These are phyloP conservation scores for Aurantiochytrium sp. DNA, from an alignment of 108 stramenopile genomes.

Conservation along the genomic window DNA sequence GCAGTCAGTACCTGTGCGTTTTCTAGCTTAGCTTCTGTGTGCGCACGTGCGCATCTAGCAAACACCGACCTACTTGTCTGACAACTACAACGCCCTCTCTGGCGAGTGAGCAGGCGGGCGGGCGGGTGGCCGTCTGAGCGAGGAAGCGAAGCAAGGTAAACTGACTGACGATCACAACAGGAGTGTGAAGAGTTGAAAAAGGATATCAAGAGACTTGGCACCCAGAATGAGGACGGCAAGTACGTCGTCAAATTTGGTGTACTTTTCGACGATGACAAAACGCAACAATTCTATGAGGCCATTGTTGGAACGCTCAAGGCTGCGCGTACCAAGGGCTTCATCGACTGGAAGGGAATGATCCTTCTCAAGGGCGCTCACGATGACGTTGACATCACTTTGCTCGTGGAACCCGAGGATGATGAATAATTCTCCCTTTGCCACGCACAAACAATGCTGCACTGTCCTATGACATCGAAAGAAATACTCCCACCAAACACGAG, in stretches of 20 bases:
- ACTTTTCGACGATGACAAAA: slow-evolving; percentile 69
- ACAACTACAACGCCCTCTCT: no score
- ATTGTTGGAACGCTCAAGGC: slow-evolving; percentile 72
- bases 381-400: slow-evolving; percentile 58
- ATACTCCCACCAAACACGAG: no score
- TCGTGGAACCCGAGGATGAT: slow-evolving; percentile 36
- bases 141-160: neutral
- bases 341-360: slow-evolving; percentile 71
- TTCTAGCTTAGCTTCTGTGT: no score
- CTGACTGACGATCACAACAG: neutral
- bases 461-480: no score
- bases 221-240: neutral
- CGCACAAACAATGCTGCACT: neutral
- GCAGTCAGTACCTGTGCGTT: no score
- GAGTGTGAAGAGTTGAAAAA: slow-evolving; percentile 9
- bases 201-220: neutral
- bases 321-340: slow-evolving; percentile 67
- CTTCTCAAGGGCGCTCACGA: slow-evolving; percentile 72
- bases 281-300: slow-evolving; percentile 70
- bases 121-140: neutral
- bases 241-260: slow-evolving; percentile 58
- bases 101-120: neutral
- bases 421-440: neutral
- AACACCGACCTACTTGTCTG: no score
- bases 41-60: no score